Conservation (phyloP, 208 protist species). For the Phytomonas francai region DNA sequence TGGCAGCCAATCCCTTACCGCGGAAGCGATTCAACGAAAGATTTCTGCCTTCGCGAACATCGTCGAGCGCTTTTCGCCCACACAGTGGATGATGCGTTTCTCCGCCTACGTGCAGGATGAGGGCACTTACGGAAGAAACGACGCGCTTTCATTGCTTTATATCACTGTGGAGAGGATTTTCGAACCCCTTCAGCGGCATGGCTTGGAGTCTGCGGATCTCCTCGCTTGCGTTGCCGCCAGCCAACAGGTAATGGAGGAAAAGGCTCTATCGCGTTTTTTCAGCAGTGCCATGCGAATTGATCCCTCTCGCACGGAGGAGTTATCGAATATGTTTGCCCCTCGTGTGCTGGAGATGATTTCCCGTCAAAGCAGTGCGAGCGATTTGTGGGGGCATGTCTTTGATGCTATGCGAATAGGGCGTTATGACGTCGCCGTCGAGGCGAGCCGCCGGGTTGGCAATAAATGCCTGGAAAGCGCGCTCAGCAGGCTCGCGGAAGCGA, state of each 20-base stretch:
- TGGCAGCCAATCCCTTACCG: slow-evolving; percentile 27
- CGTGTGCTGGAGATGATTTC: slow-evolving; percentile 45
- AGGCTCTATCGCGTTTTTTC: slow-evolving; percentile 39
- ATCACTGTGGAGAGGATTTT: slow-evolving; percentile 40
- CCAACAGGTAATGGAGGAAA: slow-evolving; percentile 57
- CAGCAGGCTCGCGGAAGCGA: slow-evolving; percentile 18
- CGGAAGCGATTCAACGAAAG: slow-evolving; percentile 30
- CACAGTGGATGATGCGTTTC: slow-evolving; percentile 53
- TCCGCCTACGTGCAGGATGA: slow-evolving; percentile 36
- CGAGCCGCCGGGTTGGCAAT: slow-evolving; percentile 30
- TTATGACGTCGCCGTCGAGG: slow-evolving; percentile 58
- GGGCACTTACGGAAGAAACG: slow-evolving; percentile 18
- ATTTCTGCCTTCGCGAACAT: slow-evolving; percentile 53
- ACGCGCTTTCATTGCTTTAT: slow-evolving; percentile 55
- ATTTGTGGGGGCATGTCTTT: slow-evolving; percentile 58
- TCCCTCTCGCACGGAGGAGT: slow-evolving; percentile 38
- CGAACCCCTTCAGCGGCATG: slow-evolving; percentile 30
- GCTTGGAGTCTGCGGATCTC: slow-evolving; percentile 21
- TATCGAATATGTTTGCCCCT: slow-evolving; percentile 36
- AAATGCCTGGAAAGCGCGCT: slow-evolving; percentile 29
- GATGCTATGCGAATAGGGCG: slow-evolving; percentile 68
- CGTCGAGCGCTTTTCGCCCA: slow-evolving; percentile 38
- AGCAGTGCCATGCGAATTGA: slow-evolving; percentile 38
- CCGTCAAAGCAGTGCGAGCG: slow-evolving; percentile 27
- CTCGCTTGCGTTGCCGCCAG: slow-evolving; percentile 61